A percentile compares a stretch with the other conserved stretches of the same genome.
Conservation (phyloP, 805 yeast species). For the Yamadazyma sp. region DNA sequence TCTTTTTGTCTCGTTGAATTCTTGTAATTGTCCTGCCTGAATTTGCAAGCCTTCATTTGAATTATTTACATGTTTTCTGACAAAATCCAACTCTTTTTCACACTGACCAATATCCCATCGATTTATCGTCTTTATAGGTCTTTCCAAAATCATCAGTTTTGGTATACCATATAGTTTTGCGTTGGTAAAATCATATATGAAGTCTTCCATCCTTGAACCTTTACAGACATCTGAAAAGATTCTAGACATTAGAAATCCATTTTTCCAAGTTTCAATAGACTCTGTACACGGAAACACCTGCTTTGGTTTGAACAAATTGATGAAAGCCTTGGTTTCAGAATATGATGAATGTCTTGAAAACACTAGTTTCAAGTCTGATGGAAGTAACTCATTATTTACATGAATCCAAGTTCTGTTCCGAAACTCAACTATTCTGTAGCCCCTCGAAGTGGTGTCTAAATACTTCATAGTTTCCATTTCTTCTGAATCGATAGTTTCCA, state of each 20-base stretch:
- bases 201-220: slow-evolving; percentile 2
- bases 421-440: slow-evolving; percentile 21
- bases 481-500: slow-evolving; percentile 9
- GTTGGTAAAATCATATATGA: slow-evolving; percentile 14
- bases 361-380: slow-evolving; percentile 32
- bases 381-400: slow-evolving; percentile 26
- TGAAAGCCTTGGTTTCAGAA: slow-evolving; percentile 33
- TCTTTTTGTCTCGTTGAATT: not conserved
- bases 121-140: slow-evolving; percentile 24
- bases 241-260: slow-evolving; percentile 38
- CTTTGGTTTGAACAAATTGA: slow-evolving; percentile 32
- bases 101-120: slow-evolving; percentile 34
- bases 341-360: slow-evolving; percentile 50
- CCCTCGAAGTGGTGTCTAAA: slow-evolving; percentile 16
- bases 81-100: slow-evolving; percentile 23
- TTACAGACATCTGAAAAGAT: slow-evolving; percentile 38
- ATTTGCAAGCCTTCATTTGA: slow-evolving; percentile 2
- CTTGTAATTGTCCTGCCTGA: not conserved
- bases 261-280: slow-evolving; percentile 28
- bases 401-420: slow-evolving; percentile 25
- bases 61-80: slow-evolving; percentile 9
- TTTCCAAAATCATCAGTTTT: slow-evolving; percentile 11
- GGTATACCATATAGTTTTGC: slow-evolving; percentile 16
- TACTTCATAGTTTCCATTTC: slow-evolving; percentile 9
- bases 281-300: slow-evolving; percentile 46